Evolutionary conservation across 441 rosid species (phyloP).

Genomic region (Breynia disticha): DNA sequence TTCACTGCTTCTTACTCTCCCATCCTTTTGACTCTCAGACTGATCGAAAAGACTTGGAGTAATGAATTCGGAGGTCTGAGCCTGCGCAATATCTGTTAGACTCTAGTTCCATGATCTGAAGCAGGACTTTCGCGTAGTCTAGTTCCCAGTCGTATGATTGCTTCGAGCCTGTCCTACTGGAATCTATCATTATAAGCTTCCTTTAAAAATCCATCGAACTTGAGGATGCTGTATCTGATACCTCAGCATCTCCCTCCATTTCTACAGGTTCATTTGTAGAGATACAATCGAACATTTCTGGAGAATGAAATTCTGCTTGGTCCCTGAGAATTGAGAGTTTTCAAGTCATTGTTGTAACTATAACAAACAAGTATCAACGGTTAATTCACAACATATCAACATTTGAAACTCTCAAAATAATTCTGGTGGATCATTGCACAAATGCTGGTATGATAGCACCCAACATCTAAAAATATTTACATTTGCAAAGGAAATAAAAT

Average conservation of each 20-base stretch:
- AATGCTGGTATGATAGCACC: too few relatives aligned
- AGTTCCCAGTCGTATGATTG: conserved; percentile 44
- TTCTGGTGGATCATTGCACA: too few relatives aligned
- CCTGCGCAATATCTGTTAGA: conserved; percentile 37
- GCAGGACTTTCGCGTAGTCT: conserved; percentile 41
- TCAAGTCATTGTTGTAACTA: neutral
- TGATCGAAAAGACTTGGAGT: conserved; percentile 26
- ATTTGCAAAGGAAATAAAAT: neutral
- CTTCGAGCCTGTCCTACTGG: conserved; percentile 15
- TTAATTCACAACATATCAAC: too few relatives aligned
- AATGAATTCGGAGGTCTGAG: conserved; percentile 28
- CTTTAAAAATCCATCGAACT: conserved; percentile 16
- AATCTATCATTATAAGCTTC: conserved; percentile 14
- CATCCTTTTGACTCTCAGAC: conserved; percentile 26
- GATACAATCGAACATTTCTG: conserved; percentile 17
- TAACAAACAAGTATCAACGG: neutral
- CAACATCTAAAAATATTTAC: too few relatives aligned
- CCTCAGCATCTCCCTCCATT: conserved; percentile 30
- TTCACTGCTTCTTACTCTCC: conserved; percentile 21
- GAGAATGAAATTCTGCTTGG: conserved; percentile 20
- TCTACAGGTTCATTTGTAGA: conserved; percentile 18
- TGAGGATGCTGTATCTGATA: conserved; percentile 36
- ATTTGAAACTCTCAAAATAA: too few relatives aligned
- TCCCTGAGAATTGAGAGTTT: conserved; percentile 22
- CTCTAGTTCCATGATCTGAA: conserved; percentile 40